Evolutionary conservation across 139 green algal species (phyloP).

Genomic region (Auxenochlorella protothecoides): DNA sequence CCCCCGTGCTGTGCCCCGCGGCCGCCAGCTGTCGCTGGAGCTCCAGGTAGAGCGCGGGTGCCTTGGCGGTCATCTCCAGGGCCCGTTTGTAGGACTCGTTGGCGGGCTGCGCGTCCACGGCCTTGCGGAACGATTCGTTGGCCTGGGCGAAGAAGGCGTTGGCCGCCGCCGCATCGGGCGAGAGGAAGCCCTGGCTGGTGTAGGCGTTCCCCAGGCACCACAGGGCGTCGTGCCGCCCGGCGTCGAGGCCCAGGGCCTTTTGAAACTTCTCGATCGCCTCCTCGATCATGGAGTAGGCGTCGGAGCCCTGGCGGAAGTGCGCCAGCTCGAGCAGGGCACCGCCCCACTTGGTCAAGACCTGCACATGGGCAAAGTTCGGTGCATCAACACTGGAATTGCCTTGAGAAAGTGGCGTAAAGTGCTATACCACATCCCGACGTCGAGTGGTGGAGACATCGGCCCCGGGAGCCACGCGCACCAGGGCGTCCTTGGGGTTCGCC

Average conservation of each 20-base stretch:
- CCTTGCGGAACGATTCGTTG: constrained; percentile 61
- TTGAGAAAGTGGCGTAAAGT: no score
- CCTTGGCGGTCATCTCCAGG: constrained; percentile 88
- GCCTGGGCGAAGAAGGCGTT: constrained; percentile 73
- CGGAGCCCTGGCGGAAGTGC: constrained; percentile 80
- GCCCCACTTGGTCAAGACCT: constrained; percentile 90
- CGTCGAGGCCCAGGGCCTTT: constrained; percentile 63
- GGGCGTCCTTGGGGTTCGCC: constrained; percentile 65
- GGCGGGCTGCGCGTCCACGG: constrained; percentile 60
- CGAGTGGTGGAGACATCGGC: not conserved
- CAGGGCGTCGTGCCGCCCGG: constrained; percentile 65
- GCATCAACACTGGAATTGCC: not conserved
- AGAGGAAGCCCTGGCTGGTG: constrained; percentile 53
- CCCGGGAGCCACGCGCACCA: constrained; percentile 32
- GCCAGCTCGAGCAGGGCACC: constrained; percentile 92
- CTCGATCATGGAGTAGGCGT: constrained; percentile 80
- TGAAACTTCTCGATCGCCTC: constrained; percentile 79
- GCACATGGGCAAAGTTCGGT: constrained; percentile 1
- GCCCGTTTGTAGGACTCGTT: constrained; percentile 92
- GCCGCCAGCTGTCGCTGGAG: constrained; percentile 70
- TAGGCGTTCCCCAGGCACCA: constrained; percentile 97
- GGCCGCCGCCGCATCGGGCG: constrained; percentile 18
- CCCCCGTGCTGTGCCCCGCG: not conserved
- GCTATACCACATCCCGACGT: no score
- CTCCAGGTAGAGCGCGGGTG: constrained; percentile 65